phyloP scores from a whole-genome alignment of 1,284 basidiomycete genomes.

The Cerrena zonata region DNA sequence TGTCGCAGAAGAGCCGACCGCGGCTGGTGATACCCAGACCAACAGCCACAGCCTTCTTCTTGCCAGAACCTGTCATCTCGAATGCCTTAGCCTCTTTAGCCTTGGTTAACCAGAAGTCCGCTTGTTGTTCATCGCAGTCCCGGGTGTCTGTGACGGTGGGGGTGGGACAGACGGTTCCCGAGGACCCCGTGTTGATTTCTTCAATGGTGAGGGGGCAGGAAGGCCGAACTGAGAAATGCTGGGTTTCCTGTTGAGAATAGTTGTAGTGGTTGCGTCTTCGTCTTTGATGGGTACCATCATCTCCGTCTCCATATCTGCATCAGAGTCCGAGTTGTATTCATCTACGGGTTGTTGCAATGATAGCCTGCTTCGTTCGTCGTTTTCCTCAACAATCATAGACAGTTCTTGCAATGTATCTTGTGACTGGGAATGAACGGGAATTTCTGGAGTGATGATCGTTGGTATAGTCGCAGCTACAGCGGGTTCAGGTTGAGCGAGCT shows the following conservation, averaged over 20 bases:
- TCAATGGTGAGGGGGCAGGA: conserved; percentile 60
- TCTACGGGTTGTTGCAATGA: conserved; percentile 8
- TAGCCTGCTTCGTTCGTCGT: conserved; percentile 38
- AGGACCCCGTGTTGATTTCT: conserved; percentile 54
- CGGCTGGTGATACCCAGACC: background rate
- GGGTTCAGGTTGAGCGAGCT: too few relatives aligned
- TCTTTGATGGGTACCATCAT: conserved; percentile 26
- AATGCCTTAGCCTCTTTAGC: conserved; percentile 69
- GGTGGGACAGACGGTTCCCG: conserved; percentile 36
- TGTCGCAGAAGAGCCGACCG: conserved; percentile 18
- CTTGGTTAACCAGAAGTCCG: conserved; percentile 72
- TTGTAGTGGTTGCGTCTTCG: conserved; percentile 16
- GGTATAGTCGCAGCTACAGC: too few relatives aligned
- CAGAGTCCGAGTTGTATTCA: too few relatives aligned
- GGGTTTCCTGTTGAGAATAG: conserved; percentile 27
- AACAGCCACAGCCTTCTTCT: conserved; percentile 13
- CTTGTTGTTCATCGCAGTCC: conserved; percentile 45
- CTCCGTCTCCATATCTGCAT: conserved; percentile 10
- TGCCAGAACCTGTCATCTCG: conserved; percentile 40
- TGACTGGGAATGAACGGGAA: too few relatives aligned
- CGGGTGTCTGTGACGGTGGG: conserved; percentile 35
- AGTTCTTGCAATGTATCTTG: too few relatives aligned
- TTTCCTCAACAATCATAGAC: conserved; percentile 68
- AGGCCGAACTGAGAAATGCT: conserved; percentile 44
- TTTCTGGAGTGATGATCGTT: too few relatives aligned